These are phyloP conservation scores for Waitea zeae DNA, from an alignment of 1,284 basidiomycete genomes.

Conservation along the genomic window DNA sequence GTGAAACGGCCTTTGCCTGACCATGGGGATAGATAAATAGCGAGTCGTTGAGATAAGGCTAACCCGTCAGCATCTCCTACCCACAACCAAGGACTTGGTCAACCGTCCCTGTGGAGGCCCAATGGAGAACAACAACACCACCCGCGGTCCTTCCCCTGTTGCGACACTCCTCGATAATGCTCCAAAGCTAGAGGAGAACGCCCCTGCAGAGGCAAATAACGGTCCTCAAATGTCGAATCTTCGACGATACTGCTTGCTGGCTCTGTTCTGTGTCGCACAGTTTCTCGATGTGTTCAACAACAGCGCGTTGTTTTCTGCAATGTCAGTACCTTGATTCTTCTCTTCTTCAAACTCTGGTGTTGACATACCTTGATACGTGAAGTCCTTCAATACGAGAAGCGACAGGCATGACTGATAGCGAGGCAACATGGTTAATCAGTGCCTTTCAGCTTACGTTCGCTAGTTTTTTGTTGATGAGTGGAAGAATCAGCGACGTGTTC, in stretches of 20 bases:
- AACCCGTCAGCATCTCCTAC: too few species aligned
- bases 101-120: too few species aligned
- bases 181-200: too few species aligned
- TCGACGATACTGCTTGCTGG: slow-evolving; percentile 6
- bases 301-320: slow-evolving; percentile 12
- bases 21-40: too few species aligned
- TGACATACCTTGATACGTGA: too few species aligned
- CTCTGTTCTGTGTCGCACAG: slow-evolving; percentile 10
- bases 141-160: too few species aligned
- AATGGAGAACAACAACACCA: too few species aligned
- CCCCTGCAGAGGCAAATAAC: too few species aligned
- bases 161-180: too few species aligned
- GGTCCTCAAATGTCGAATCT: background rate
- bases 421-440: slow-evolving; percentile 17
- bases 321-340: slow-evolving; percentile 12
- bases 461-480: slow-evolving; percentile 16
- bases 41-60: too few species aligned
- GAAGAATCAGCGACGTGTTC: slow-evolving; percentile 17
- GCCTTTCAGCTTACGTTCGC: slow-evolving; percentile 21
- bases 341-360: slow-evolving; percentile 10
- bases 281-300: slow-evolving; percentile 12
- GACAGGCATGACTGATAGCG: slow-evolving; percentile 11
- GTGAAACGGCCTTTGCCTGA: too few species aligned
- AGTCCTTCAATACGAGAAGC: slow-evolving; percentile 9
- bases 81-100: slow-evolving; percentile 2